Conservation (phyloP, 306 rosid species). For the Sicyos edulis region DNA sequence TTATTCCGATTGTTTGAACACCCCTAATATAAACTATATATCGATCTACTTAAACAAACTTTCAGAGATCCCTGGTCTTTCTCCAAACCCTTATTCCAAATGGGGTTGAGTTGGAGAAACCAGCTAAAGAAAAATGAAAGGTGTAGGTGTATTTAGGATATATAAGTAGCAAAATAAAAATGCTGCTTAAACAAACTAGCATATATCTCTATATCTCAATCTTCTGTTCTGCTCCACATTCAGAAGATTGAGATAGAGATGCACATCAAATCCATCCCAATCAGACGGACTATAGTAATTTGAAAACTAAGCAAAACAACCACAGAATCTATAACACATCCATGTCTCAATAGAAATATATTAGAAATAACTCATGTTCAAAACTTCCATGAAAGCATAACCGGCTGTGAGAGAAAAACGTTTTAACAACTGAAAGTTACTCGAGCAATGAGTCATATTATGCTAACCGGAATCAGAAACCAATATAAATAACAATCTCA, state of each 20-base stretch:
- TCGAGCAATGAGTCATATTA: conserved; percentile 19
- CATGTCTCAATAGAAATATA: neutral
- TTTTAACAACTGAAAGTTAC: neutral
- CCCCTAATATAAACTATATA: neutral
- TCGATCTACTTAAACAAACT: neutral
- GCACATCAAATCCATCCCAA: neutral
- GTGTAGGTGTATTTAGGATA: too few relatives aligned
- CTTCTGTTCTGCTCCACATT: neutral
- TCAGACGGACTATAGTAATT: neutral
- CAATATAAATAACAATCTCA: conserved; percentile 10
- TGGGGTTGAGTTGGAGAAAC: neutral
- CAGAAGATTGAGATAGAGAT: too few relatives aligned
- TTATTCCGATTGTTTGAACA: too few relatives aligned
- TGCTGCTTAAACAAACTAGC: too few relatives aligned
- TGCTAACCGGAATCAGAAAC: conserved; percentile 4
- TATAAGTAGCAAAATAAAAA: too few relatives aligned
- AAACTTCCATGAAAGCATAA: conserved; percentile 10
- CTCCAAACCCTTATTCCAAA: neutral
- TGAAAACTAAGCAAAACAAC: neutral
- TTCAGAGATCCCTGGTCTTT: neutral
- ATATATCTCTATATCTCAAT: too few relatives aligned
- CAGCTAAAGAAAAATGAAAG: neutral
- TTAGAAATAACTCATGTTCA: neutral
- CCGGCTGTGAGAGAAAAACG: conserved; percentile 6
- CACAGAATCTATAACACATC: neutral